Evolutionary conservation across 371 early-diverging fungal genomes (phyloP), one percentile per base, ranked within the genome.

Genomic region (Coemansia sp.): DNA sequence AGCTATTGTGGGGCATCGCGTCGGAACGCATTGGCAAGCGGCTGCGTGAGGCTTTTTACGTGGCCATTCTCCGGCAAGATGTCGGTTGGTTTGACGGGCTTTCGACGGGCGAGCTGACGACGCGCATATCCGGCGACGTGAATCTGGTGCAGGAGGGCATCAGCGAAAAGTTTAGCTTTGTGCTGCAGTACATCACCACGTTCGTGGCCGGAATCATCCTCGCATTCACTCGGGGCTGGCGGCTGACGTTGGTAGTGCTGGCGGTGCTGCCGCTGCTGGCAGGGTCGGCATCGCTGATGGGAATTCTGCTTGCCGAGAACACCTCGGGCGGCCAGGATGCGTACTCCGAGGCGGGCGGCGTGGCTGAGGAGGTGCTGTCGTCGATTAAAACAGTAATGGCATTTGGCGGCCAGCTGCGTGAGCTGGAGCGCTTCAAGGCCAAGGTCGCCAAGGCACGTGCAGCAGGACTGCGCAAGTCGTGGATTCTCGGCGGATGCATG

Each of bases 31-130:
- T 66, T 2, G 68, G 63, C 48, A 72, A 66, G 69, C 79, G 86
- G 30, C 82, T 92, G 61, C 85, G 91, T 12, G 81, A 84, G 61
- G 57, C 54, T 11, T 93, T 90, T 55, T 86, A 94, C 26, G 83
- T 81, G 48, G 81, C 94, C 1, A 84, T 94, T 43, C 80, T 99
- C 41, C 86, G 91, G 36, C 96, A 97, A 74, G 92, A 98, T 30
- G 85, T 94, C 61, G 88, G 85, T 20, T 99, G 92, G 89, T 96
- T 94, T 69, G 99, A 99, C 65, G 81, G 80, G 42, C 78, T 84
- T 51, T 82, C 79, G 52, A 84, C 77, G 68, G 89, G 88, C 40
- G 88, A 88, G 53, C 77, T 87, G 42, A 89, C 88, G 10, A 87
- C 89, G 20, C 84, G 91, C 57, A 83, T 93, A 16, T 86, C 89